Percentiles rank a stretch among this genome's conserved stretches.
phyloP scores from a whole-genome alignment of 2,329 filamentous ascomycete species.

The Ploettnerulaceae sp. region DNA sequence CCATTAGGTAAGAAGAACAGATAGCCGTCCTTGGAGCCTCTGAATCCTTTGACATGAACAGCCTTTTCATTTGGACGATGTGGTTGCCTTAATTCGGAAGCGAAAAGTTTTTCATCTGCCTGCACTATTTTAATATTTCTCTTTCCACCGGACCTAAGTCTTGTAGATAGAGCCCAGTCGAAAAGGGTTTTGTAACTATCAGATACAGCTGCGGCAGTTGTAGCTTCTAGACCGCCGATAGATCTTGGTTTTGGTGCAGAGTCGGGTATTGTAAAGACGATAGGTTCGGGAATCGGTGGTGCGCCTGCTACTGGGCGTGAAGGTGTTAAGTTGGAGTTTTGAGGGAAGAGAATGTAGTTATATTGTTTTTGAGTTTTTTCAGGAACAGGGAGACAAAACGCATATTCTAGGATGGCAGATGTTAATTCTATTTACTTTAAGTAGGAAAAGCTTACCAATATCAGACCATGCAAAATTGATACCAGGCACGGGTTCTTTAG shows the following conservation, averaged over 20 bases:
- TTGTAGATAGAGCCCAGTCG: conserved; percentile 53
- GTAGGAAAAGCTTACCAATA: conserved; percentile 45
- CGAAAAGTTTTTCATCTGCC: conserved; percentile 52
- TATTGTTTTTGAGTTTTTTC: conserved; percentile 61
- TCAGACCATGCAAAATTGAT: conserved; percentile 57
- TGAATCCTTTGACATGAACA: conserved; percentile 61
- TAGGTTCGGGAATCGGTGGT: conserved; percentile 44
- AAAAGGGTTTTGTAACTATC: conserved; percentile 56
- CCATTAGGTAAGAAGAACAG: conserved; percentile 63
- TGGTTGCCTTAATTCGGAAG: conserved; percentile 50
- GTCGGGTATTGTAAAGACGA: conserved; percentile 60
- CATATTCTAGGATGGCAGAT: conserved; percentile 43
- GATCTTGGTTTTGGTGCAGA: conserved; percentile 56
- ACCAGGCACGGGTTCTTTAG: conserved; percentile 46
- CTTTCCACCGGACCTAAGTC: conserved; percentile 47
- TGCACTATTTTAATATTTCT: conserved; percentile 43
- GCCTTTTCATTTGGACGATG: conserved; percentile 57
- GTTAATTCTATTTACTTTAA: neutral
- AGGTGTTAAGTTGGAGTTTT: conserved; percentile 46
- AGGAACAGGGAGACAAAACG: conserved; percentile 60
- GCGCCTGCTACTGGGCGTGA: conserved; percentile 41
- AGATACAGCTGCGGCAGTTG: conserved; percentile 48
- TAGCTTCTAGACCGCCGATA: conserved; percentile 47
- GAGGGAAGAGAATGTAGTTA: conserved; percentile 61
- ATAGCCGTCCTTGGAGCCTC: conserved; percentile 64